Percentiles rank a stretch among this genome's conserved stretches.
Evolutionary conservation across 2,329 filamentous ascomycete genomes (phyloP).

Genomic region (Ophiostoma quercus): DNA sequence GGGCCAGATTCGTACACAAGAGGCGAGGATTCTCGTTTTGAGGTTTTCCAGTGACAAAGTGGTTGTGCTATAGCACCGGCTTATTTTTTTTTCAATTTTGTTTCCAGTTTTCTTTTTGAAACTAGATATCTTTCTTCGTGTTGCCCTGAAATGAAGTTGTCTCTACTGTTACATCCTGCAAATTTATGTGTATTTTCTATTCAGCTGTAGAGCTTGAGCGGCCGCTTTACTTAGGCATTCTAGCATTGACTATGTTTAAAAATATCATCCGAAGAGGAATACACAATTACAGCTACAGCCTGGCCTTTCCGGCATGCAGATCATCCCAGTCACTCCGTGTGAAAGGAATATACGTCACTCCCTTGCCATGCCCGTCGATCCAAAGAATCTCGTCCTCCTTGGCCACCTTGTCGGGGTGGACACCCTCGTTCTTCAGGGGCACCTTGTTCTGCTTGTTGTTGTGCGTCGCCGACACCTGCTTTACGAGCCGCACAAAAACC

Average conservation of each 20-base stretch:
- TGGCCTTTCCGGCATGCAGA: slow-evolving; percentile 31
- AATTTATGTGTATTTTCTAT: no score
- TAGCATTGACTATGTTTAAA: background rate
- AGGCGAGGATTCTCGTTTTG: background rate
- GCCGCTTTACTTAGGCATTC: no score
- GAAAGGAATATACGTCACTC: slow-evolving; percentile 55
- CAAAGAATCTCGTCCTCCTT: slow-evolving; percentile 44
- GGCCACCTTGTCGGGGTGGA: slow-evolving; percentile 50
- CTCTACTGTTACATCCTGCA: no score
- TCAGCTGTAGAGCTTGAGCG: no score
- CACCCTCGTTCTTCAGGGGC: slow-evolving; percentile 60
- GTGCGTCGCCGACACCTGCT: slow-evolving; percentile 56
- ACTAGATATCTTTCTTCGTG: no score
- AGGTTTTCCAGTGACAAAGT: background rate
- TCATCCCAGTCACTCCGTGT: slow-evolving; percentile 53
- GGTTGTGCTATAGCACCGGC: background rate
- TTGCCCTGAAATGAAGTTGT: no score
- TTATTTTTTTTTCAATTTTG: no score
- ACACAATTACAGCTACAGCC: slow-evolving; percentile 26
- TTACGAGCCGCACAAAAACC: slow-evolving; percentile 62
- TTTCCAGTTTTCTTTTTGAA: no score
- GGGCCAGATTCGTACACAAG: background rate
- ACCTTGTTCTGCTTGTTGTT: slow-evolving; percentile 81
- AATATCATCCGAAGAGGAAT: background rate
- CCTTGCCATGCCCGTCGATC: slow-evolving; percentile 53